Evolutionary conservation across 306 rosid species (phyloP), one percentile per base, ranked within the genome.

Genomic region (Comarum palustre): DNA sequence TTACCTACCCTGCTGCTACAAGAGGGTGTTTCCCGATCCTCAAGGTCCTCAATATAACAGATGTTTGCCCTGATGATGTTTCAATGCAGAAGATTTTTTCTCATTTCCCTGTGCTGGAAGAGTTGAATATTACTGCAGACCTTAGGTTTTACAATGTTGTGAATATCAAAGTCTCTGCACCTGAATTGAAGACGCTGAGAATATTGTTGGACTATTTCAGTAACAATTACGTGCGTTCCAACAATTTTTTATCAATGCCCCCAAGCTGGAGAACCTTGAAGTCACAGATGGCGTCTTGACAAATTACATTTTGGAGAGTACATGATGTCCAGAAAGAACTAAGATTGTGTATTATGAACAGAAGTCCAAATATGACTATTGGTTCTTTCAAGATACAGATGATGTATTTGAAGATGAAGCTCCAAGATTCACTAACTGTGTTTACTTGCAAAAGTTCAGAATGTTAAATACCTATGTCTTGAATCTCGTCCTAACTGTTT

Each of bases 81-180:
- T 58, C 36, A 13, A 25, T 58, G 9, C 38, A 25, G 8, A 11
- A 25, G 2, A 3, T 58, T 11, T 58, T 57, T 13, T 27, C 64
- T 58, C n/a, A 58, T 27, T 29, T 58, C 64, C 64, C 64, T 25
- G 38, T 58, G 38, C 64, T 58, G 4, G 39, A 58, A 25, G 64
- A 27, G 8, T 29, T 27, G 19, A 14, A 2, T 58, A 11, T 58
- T 22, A 4, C 13, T 4, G 64, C n/a, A 25, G 0, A 27, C 36
- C n/a, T 15, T 29, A 14, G 1, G 0, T 4, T 25, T 58, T 11
- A 12, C 38, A 14, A 4, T 47, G 52, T 15, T 15, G 1, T 5
- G 1, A 16, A 47, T 15, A 47, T 47, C n/a, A 15, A 47, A 4
- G 52, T 47, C 5, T 16, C 17, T 47, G n/a, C 52, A 16, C n/a